Evolutionary conservation across 2,329 filamentous ascomycete genomes (phyloP), one percentile per base, ranked within the genome.

Genomic region (Arthrobotrys musiformis): DNA sequence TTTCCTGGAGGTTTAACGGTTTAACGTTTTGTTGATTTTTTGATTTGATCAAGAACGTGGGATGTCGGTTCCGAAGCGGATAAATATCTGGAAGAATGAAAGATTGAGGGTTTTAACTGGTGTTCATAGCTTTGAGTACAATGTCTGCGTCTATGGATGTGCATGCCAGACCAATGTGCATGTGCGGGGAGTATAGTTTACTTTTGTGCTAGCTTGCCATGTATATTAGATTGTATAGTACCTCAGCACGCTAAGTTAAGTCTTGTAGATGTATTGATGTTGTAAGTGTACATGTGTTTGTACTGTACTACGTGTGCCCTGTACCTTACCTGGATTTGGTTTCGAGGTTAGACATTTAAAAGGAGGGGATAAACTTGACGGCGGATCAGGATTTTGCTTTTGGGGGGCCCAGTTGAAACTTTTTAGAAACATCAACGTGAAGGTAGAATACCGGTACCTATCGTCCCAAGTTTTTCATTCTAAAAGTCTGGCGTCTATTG

Each of bases 261-360:
- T n/a, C 33, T 15, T 9, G 19, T 22, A 15, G 17, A n/a, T n/a
- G n/a, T 22, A 28, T 44, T 5, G 30, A 22, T 40, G 15, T 15
- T 15, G 15, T 40, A n/a, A 9, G 9, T 4, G 4, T 33, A 40
- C 37, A 7, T 15, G 37, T 40, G 9, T 33, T 3, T 46, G 17
- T 24, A 24, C 42, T 17, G 7, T 7, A 50, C n/a, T n/a, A n/a
- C n/a, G n/a, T n/a, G n/a, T n/a, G n/a, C n/a, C n/a, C n/a, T 26
- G 46, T 50, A 50, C 46, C 46, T n/a, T 35, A 35, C 50, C 35
- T 22, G 24, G 28, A 35, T 17, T 35, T 56, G 50, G 50, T 56
- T 56, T 56, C 28, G 48, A 28, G 48, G 48, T 56, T n/a, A 56
- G 50, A 56, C 50, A 56, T 56, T 56, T 35, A 56, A 56, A 56